A percentile compares a stretch with the other conserved stretches of the same genome.
Conservation (phyloP, 163 green algal genomes). For the Dunaliella salina region DNA sequence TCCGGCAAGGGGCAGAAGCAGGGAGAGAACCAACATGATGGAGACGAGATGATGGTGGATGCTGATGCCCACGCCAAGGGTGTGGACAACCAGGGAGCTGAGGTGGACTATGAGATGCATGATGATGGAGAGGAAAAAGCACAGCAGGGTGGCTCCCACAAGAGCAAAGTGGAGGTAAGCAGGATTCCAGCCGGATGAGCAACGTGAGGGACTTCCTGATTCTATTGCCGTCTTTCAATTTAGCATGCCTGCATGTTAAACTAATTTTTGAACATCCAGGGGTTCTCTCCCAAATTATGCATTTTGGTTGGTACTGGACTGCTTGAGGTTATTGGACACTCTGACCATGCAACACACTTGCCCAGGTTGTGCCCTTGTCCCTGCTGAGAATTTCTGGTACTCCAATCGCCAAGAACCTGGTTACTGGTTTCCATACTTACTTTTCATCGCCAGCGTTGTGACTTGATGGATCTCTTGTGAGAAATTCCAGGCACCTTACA, state of each 20-base stretch:
- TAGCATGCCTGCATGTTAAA: not conserved
- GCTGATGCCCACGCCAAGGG: not conserved
- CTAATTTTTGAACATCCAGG: too few relatives aligned
- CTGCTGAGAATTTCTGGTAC: not conserved
- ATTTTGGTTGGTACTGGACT: not conserved
- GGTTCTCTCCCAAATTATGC: not conserved
- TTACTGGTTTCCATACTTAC: not conserved
- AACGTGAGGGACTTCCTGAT: not conserved
- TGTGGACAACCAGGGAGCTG: not conserved
- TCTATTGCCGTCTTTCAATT: not conserved
- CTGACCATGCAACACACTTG: not conserved
- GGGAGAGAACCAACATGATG: not conserved
- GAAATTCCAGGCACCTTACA: not conserved
- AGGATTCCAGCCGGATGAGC: not conserved
- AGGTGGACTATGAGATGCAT: not conserved
- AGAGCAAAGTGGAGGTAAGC: not conserved
- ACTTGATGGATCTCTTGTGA: not conserved
- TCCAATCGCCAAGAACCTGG: not conserved
- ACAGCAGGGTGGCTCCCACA: not conserved
- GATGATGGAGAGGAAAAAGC: not conserved
- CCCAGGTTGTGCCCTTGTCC: not conserved
- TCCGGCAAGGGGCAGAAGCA: not conserved
- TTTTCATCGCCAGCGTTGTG: not conserved
- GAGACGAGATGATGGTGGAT: not conserved
- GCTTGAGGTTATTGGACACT: not conserved